Evolutionary conservation across 768 basidiomycete genomes (phyloP), one percentile per base, ranked within the genome.

Genomic region (Boletellus emodensis): DNA sequence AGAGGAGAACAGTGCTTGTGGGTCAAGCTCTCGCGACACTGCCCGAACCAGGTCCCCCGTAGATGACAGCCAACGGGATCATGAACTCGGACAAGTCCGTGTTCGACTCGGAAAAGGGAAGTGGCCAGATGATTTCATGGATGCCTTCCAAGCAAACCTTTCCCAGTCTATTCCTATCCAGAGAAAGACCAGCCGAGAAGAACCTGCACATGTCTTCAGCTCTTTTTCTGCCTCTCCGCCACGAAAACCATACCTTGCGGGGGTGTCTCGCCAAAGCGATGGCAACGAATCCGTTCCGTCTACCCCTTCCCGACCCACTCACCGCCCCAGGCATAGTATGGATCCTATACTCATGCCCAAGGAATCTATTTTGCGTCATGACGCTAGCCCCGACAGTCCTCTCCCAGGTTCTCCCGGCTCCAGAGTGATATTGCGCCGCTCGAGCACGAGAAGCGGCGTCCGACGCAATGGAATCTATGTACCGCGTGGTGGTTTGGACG

Each of bases 111-210:
- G 82, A 32, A 87, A 89, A 64, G 87, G 85, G 51, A 88, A 85
- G 66, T 90, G 86, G 86, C 86, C 89, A 0, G 86, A 89, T 67
- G 87, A 89, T 65, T 87, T 89, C 63, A 63, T 90, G 48, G 81
- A 82, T 56, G 81, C 73, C 26, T 79, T 86, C 53, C 73, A 74
- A 47, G 55, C 53, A 37, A 56, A 45, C 48, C 63, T 65, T 67
- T 37, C 59, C 44, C 65, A 51, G 49, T 63, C 63, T 43, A 67
- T 68, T 49, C 65, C 71, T 59, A 49, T 64, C 46, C 56, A 50
- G 34, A 43, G 52, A 18, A 49, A 46, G 44, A 20, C 34, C 15
- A 61, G 63, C 53, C 61, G 60, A 51, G 54, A 53, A 34, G 62
- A 63, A 40, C 56, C 54, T 22, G 51, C 51, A 32, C 36, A 48